A percentile compares a stretch with the other conserved stretches of the same genome.
Evolutionary conservation across 345 rosid species (phyloP).

Genomic region (Dovyalis caffra): DNA sequence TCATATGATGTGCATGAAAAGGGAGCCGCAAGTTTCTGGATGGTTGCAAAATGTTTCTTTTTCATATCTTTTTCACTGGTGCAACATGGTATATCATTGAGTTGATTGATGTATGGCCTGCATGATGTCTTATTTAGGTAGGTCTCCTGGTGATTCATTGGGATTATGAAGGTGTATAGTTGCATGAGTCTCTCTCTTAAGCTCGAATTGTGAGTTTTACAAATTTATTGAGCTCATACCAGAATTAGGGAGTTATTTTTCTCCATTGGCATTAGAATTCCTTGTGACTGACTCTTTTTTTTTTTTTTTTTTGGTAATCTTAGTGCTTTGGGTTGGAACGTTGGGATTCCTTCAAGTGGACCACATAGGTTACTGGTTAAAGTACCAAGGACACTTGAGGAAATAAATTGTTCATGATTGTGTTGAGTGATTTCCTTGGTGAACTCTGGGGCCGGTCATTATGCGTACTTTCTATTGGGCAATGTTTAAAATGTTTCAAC

Average conservation of each 20-base stretch:
- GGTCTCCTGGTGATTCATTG: not conserved
- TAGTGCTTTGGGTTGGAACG: not conserved
- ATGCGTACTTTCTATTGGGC: not conserved
- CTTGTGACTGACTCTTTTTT: not conserved
- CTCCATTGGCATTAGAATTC: not conserved
- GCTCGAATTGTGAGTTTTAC: not conserved
- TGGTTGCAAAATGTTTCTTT: not conserved
- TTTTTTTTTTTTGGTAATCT: not conserved
- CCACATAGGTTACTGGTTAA: not conserved
- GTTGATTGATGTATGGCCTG: not conserved
- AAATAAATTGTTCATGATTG: slow-evolving; percentile 8
- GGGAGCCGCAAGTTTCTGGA: not conserved
- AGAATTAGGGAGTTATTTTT: not conserved
- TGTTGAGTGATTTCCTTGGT: not conserved
- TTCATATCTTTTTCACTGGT: not conserved
- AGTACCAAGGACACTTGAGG: slow-evolving; percentile 7
- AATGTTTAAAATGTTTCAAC: not conserved
- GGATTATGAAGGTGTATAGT: not conserved
- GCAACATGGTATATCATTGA: not conserved
- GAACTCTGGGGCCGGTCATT: not conserved
- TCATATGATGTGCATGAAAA: not conserved
- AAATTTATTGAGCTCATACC: not conserved
- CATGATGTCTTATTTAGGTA: not conserved
- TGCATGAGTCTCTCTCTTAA: not conserved
- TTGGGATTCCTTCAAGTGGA: slow-evolving; percentile 1